Evolutionary conservation across 805 yeast species (phyloP).

Genomic region (Saturnispora zaruensis): DNA sequence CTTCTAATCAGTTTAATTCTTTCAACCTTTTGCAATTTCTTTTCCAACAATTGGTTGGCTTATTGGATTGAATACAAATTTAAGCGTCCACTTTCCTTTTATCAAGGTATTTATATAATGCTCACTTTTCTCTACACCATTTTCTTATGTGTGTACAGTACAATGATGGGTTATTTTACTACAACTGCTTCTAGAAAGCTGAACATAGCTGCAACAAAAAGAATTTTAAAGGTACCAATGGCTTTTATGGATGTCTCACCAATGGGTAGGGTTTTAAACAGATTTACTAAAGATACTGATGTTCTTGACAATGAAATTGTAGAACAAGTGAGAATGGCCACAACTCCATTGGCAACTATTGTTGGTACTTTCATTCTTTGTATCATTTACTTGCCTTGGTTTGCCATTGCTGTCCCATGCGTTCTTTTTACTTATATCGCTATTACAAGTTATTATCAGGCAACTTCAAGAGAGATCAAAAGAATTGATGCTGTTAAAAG

Average conservation of each 20-base stretch:
- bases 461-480: slow-evolving; percentile 66
- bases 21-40: slow-evolving; percentile 46
- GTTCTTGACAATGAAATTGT: slow-evolving; percentile 71
- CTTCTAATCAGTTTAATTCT: slow-evolving; percentile 21
- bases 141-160: slow-evolving; percentile 35
- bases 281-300: slow-evolving; percentile 85
- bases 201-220: slow-evolving; percentile 41
- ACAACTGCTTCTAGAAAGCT: slow-evolving; percentile 47
- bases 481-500: slow-evolving; percentile 67
- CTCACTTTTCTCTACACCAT: slow-evolving; percentile 43
- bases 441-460: slow-evolving; percentile 53
- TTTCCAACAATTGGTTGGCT: slow-evolving; percentile 72
- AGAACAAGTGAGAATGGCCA: slow-evolving; percentile 56
- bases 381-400: slow-evolving; percentile 66
- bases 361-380: slow-evolving; percentile 58
- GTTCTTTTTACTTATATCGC: slow-evolving; percentile 37
- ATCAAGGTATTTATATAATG: slow-evolving; percentile 68
- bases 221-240: slow-evolving; percentile 75
- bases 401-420: slow-evolving; percentile 59
- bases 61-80: slow-evolving; percentile 67
- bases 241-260: slow-evolving; percentile 79
- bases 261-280: slow-evolving; percentile 73
- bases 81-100: slow-evolving; percentile 41
- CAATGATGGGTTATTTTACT: slow-evolving; percentile 39
- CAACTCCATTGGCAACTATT: slow-evolving; percentile 47